Evolutionary conservation across 176 grass and related monocot species (phyloP).

Genomic region (Chrysopogon serrulatus): DNA sequence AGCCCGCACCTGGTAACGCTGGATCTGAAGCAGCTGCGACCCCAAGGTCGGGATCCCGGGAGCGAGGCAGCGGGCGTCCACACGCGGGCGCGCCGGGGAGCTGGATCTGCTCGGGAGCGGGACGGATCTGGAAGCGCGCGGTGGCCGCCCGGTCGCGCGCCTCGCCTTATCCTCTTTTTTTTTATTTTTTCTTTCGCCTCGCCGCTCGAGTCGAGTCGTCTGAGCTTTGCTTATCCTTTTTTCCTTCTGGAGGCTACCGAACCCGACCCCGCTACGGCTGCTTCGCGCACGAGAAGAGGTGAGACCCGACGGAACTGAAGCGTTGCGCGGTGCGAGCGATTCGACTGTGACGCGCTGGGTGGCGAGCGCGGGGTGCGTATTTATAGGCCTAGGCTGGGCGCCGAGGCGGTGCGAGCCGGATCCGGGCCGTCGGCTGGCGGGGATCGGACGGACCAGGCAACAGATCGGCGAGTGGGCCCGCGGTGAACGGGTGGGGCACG

Average conservation of each 20-base stretch:
- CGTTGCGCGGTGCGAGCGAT: too few species aligned
- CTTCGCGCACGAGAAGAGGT: neutral
- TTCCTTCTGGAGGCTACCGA: constrained; percentile 11
- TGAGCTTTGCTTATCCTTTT: constrained; percentile 13
- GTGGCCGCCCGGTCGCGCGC: constrained; percentile 9
- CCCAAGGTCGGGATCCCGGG: neutral
- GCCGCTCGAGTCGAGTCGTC: constrained; percentile 21
- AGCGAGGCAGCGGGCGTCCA: neutral
- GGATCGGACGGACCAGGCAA: constrained; percentile 29
- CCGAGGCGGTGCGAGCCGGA: neutral
- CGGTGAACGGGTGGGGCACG: constrained; percentile 4
- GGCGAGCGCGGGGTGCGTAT: neutral
- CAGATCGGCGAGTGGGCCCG: constrained; percentile 25
- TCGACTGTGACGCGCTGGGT: constrained; percentile 19
- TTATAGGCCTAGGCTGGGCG: constrained; percentile 27
- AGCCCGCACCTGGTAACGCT: constrained; percentile 20
- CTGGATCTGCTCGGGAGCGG: constrained; percentile 20
- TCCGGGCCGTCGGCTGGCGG: constrained; percentile 16
- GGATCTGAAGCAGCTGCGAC: constrained; percentile 31
- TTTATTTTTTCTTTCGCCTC: neutral
- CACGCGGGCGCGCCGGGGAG: neutral
- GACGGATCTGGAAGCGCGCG: constrained; percentile 32
- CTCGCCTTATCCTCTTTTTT: constrained; percentile 27
- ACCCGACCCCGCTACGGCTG: neutral
- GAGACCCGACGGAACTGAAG: constrained; percentile 9